These are phyloP conservation scores for Colletotrichum lentis DNA, from an alignment of 2,329 filamentous ascomycete species.

Conservation along the genomic window DNA sequence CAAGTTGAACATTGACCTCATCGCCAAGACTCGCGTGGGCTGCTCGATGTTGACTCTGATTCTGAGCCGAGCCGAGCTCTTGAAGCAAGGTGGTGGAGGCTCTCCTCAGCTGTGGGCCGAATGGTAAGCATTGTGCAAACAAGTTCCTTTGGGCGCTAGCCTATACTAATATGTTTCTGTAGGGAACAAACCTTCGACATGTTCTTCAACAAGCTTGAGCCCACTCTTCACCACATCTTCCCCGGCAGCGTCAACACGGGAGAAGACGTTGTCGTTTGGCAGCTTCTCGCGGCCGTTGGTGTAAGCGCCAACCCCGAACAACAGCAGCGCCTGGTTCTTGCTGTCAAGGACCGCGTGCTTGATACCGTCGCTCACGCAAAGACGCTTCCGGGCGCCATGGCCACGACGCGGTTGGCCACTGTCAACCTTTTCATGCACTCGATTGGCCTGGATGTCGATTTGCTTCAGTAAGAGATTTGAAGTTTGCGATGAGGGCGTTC, in stretches of 20 bases:
- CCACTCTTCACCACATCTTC: conserved; percentile 85
- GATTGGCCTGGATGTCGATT: conserved; percentile 96
- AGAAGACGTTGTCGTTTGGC: conserved; percentile 97
- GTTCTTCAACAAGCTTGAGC: conserved; percentile 88
- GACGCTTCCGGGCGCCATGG: conserved; percentile 87
- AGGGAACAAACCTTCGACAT: conserved; percentile 82
- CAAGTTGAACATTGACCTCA: conserved; percentile 82
- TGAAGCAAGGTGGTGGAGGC: conserved; percentile 80
- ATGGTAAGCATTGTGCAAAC: conserved; percentile 63
- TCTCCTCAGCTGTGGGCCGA: conserved; percentile 79
- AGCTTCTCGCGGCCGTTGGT: conserved; percentile 93
- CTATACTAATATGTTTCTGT: conserved; percentile 13
- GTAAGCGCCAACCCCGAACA: conserved; percentile 93
- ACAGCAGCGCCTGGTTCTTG: conserved; percentile 91
- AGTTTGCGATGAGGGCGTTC: conserved; percentile 9
- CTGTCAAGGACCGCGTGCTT: conserved; percentile 97
- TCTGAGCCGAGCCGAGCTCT: conserved; percentile 89
- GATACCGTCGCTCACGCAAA: conserved; percentile 91
- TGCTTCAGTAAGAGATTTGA: conserved; percentile 53
- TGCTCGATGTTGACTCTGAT: conserved; percentile 92
- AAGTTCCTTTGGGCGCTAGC: conserved; percentile 20
- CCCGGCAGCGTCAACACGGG: conserved; percentile 88
- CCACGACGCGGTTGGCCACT: conserved; percentile 82
- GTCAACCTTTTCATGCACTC: conserved; percentile 99
- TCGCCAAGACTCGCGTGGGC: conserved; percentile 87